Evolutionary conservation across 83 land plant genomes (phyloP), one percentile per base, ranked within the genome.

Genomic region (Picea abies): DNA sequence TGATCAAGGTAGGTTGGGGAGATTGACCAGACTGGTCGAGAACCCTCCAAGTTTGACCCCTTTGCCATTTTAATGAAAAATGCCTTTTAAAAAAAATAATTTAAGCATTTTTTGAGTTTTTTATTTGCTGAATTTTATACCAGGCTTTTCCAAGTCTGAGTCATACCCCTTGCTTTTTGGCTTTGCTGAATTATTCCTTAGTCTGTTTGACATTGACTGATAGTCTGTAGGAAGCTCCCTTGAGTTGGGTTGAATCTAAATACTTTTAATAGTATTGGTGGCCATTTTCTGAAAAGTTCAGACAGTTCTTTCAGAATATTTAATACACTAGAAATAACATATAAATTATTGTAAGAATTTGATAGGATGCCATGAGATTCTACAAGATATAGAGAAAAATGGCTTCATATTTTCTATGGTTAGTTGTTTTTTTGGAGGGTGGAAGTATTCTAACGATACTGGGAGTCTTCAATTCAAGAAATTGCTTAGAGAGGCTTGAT

Each of bases 401-500:
- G 77, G 5, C 16, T 44, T 44, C 22, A 73, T 19, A n/a, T 73
- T 44, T 72, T 72, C 52, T 41, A 19, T n/a, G 19, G 39, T 47
- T n/a, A 19, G 19, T 47, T 73, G 20, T 35, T 7, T 72, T 72
- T 47, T 47, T 52, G 56, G 77, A 35, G 37, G 47, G 41, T 17
- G 56, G 22, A 44, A 47, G 7, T 22, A 47, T 73, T 73, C 47
- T 44, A 39, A 44, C 44, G 22, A 72, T 72, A 72, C 20, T 8
- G 56, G 56, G 12, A 52, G 56, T 69, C 20, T 17, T 35, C 41
- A 35, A 35, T 32, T 69, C 73, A 63, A 78, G 58, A 29, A 81
- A 79, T 56, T 80, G 29, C 44, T 29, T 79, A 32, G 76, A 84
- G 76, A 63, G 65, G 39, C 76, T 80, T 49, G 76, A 79, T 68